phyloP scores from a whole-genome alignment of 768 basidiomycete genomes.

The Fomitopsis serialis region DNA sequence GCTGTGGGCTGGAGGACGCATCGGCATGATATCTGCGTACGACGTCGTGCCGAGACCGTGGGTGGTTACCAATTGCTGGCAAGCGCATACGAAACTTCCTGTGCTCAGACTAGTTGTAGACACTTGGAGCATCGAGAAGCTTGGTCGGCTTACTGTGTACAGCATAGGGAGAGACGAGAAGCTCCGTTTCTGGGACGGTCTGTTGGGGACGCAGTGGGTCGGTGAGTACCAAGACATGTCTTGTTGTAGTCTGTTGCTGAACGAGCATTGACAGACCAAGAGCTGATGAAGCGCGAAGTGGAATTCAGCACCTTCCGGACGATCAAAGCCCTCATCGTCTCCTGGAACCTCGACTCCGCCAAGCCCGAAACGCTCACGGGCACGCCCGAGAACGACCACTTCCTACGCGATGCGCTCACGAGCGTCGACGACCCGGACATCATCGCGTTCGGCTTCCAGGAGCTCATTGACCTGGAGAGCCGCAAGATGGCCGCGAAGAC shows the following conservation, averaged over 20 bases:
- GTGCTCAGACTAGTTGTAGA: conserved; percentile 66
- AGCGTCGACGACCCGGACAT: conserved; percentile 81
- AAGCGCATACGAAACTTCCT: conserved; percentile 66
- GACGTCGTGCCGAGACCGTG: conserved; percentile 74
- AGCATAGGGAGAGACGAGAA: conserved; percentile 73
- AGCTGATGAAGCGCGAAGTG: conserved; percentile 67
- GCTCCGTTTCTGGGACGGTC: conserved; percentile 84
- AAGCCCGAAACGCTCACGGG: conserved; percentile 70
- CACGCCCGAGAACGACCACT: conserved; percentile 66
- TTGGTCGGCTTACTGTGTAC: conserved; percentile 61
- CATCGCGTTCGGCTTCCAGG: conserved; percentile 92
- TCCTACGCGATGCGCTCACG: conserved; percentile 71
- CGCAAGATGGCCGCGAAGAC: conserved; percentile 91
- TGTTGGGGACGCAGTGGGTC: conserved; percentile 80
- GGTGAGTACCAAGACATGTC: conserved; percentile 45
- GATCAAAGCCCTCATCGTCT: conserved; percentile 71
- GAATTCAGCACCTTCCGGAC: conserved; percentile 78
- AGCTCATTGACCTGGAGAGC: conserved; percentile 92
- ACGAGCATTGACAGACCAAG: conserved; percentile 48
- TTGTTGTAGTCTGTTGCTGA: background rate
- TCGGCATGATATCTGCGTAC: conserved; percentile 77
- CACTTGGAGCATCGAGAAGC: conserved; percentile 65
- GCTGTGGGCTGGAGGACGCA: conserved; percentile 85
- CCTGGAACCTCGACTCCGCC: conserved; percentile 92
- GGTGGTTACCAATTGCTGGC: conserved; percentile 85